phyloP scores from a whole-genome alignment of 441 rosid species.

The Kokia cookei region DNA sequence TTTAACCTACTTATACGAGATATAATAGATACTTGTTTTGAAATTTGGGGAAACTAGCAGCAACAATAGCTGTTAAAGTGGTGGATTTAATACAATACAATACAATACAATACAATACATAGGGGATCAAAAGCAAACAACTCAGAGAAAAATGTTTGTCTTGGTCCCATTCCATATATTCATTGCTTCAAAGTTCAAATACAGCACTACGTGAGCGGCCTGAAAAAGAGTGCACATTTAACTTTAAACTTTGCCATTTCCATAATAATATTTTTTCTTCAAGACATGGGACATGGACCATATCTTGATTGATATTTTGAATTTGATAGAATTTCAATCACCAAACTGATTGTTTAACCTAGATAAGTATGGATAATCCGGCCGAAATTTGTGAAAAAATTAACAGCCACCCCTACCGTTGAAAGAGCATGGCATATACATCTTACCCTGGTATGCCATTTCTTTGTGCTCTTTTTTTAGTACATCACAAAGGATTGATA shows the following conservation, averaged over 20 bases:
- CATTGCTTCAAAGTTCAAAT: background rate
- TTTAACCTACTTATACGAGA: no score
- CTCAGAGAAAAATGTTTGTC: background rate
- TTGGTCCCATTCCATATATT: slow-evolving; percentile 1
- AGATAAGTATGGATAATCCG: no score
- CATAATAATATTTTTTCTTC: background rate
- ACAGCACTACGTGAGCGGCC: background rate
- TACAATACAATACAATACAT: background rate
- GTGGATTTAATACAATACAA: background rate
- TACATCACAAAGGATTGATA: no score
- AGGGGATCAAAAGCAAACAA: background rate
- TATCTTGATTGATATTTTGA: background rate
- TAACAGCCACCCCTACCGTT: background rate
- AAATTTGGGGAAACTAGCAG: background rate
- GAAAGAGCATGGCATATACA: background rate
- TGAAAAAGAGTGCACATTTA: background rate
- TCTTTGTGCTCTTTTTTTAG: background rate
- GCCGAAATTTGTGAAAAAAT: background rate
- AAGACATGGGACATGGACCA: background rate
- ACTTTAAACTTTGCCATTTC: slow-evolving; percentile 1
- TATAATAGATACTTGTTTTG: background rate
- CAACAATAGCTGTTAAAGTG: background rate
- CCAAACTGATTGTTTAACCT: background rate
- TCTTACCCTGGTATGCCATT: background rate
- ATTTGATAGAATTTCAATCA: background rate